These are phyloP conservation scores for Rosa multiflora DNA, from an alignment of 306 rosid species.

Conservation along the genomic window DNA sequence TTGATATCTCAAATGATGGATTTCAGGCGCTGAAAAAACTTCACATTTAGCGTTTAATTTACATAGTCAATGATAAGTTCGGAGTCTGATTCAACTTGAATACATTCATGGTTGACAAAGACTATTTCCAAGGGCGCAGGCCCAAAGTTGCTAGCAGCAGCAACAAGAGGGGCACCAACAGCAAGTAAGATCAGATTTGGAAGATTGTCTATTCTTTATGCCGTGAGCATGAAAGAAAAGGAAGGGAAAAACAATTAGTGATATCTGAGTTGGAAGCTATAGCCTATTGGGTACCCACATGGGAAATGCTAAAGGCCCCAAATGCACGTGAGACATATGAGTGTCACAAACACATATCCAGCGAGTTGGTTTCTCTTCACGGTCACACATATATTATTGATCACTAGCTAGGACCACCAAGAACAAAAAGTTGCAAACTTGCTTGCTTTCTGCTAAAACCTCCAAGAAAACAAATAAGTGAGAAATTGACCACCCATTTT, in stretches of 20 bases:
- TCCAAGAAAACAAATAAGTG: constrained; percentile 18
- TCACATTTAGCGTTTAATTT: too few relatives aligned
- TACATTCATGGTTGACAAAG: too few relatives aligned
- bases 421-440: not conserved
- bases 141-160: too few relatives aligned
- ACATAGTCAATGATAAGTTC: too few relatives aligned
- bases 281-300: constrained; percentile 17
- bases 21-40: too few relatives aligned
- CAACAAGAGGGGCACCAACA: too few relatives aligned
- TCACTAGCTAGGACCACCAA: constrained; percentile 41
- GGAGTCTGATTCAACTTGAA: too few relatives aligned
- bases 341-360: constrained; percentile 27
- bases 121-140: too few relatives aligned
- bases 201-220: not conserved
- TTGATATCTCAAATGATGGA: too few relatives aligned
- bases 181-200: not conserved
- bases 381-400: constrained; percentile 21
- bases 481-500: not conserved
- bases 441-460: constrained; percentile 16
- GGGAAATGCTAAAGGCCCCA: constrained; percentile 21
- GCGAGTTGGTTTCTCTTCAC: constrained; percentile 33
- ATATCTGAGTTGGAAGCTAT: not conserved
- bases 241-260: too few relatives aligned
- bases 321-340: constrained; percentile 37
- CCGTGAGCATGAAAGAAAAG: not conserved